Evolutionary conservation across 768 basidiomycete genomes (phyloP), one percentile per base, ranked within the genome.

Genomic region (Rhodocollybia butyracea): DNA sequence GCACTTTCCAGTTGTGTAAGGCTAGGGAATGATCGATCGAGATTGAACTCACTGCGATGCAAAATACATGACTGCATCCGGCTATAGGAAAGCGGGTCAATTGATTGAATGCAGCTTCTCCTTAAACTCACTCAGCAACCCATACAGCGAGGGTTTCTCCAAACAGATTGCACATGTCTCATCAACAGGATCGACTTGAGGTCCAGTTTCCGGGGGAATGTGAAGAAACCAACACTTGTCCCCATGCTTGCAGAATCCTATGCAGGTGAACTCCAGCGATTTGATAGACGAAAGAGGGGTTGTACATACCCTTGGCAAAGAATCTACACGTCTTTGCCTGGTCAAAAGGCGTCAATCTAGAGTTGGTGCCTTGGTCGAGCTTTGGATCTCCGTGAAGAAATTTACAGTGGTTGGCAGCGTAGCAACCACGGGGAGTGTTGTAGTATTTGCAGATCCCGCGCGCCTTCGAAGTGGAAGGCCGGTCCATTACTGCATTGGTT

Each of bases 51-150:
- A 90, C 89, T 57, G 79, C 67, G 34, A 88, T 74, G 65, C 91
- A 93, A 67, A 91, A 92, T 46, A 89, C 72, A 67, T 93, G 91
- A 58, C 79, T 85, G 65, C 91, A 93, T 30, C 83, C 84, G 21
- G 68, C 89, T 91, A 57, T 11, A 47, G 19, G 32, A 32, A 40
- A 42, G 31, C 7, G n/a, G 17, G 13, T 31, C 15, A 42, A 47
- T 59, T 39, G 40, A 30, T 64, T 57, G n/a, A 55, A 57, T 53
- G 36, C 30, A 31, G 55, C n/a, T n/a, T n/a, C n/a, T n/a, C n/a
- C n/a, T n/a, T n/a, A 11, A 17, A 63, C 76, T 61, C 64, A 88
- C 88, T 73, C 27, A 92, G 75, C 15, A 91, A 69, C 32, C 88
- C 91, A 62, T 83, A 91, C 0, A 80, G 81, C 4, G 68, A 68